phyloP scores from a whole-genome alignment of 441 rosid species.

The Corymbia calophylla region DNA sequence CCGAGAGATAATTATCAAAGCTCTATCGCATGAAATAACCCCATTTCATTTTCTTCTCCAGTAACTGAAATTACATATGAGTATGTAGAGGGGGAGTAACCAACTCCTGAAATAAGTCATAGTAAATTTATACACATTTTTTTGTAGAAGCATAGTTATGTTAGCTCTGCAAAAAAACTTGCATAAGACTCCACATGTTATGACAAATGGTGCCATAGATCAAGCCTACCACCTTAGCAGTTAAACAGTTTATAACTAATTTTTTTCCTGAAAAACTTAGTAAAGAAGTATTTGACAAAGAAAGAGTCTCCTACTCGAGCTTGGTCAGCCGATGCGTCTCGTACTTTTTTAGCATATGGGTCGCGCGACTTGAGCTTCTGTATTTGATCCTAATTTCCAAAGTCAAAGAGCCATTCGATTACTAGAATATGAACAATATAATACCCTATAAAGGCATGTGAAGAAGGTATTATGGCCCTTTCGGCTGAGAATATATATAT shows the following conservation, averaged over 20 bases:
- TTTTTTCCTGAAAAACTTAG: not conserved
- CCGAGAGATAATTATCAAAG: not conserved
- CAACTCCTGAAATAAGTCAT: not conserved
- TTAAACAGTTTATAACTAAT: not conserved
- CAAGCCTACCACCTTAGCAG: not conserved
- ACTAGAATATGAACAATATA: too few species aligned
- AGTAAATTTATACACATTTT: not conserved
- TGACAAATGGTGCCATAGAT: not conserved
- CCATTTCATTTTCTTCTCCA: not conserved
- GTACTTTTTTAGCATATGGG: not conserved
- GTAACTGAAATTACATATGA: not conserved
- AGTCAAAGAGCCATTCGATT: too few species aligned
- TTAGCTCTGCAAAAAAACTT: not conserved
- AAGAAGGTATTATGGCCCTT: too few species aligned
- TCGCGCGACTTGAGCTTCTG: too few species aligned
- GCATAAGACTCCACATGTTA: not conserved
- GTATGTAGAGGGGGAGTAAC: not conserved
- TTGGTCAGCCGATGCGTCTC: slow-evolving; percentile 25
- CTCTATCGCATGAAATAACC: not conserved
- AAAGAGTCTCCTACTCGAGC: slow-evolving; percentile 16
- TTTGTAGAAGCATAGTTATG: not conserved
- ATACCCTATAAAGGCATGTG: too few species aligned
- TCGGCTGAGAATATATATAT: too few species aligned
- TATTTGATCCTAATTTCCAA: too few species aligned
- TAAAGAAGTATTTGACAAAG: not conserved